phyloP scores from a whole-genome alignment of 1,284 basidiomycete genomes.

The Ceraceosorus guamensis region DNA sequence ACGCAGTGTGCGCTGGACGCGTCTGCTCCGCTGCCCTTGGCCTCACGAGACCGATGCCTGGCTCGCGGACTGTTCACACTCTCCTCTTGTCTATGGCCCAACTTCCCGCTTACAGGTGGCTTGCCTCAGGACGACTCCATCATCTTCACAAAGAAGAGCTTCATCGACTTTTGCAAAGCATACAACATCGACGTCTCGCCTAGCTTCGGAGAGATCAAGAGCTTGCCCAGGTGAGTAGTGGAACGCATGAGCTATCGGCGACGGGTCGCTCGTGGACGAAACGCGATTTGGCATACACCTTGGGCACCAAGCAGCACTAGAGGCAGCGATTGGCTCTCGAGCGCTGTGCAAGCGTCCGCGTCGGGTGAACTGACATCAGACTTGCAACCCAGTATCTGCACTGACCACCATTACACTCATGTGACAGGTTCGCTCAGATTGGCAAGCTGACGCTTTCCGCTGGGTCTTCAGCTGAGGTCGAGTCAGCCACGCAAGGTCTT shows the following conservation, averaged over 20 bases:
- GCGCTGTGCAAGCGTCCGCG: too few relatives aligned
- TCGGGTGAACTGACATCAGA: too few relatives aligned
- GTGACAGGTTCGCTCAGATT: too few relatives aligned
- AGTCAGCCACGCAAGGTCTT: too few relatives aligned
- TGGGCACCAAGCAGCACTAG: too few relatives aligned
- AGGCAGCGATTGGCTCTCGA: too few relatives aligned
- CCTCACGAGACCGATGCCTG: neutral
- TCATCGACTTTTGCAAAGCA: conserved; percentile 38
- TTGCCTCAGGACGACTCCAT: conserved; percentile 27
- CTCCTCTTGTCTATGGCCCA: too few relatives aligned
- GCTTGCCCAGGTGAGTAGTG: conserved; percentile 28
- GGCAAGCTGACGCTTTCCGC: too few relatives aligned
- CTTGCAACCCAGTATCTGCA: too few relatives aligned
- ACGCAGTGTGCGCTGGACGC: neutral
- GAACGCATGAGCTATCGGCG: neutral
- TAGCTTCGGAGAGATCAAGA: conserved; percentile 33
- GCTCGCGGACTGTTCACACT: neutral
- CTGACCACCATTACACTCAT: too few relatives aligned
- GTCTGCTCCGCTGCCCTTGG: neutral
- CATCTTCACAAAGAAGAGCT: conserved; percentile 36
- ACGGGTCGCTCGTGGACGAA: neutral
- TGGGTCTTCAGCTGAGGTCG: too few relatives aligned
- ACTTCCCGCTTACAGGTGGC: conserved; percentile 10
- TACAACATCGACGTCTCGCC: conserved; percentile 33
- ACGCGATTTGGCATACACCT: too few relatives aligned